phyloP scores from a whole-genome alignment of 192 early-diverging fungal genomes.

The Coemansia reversa region DNA sequence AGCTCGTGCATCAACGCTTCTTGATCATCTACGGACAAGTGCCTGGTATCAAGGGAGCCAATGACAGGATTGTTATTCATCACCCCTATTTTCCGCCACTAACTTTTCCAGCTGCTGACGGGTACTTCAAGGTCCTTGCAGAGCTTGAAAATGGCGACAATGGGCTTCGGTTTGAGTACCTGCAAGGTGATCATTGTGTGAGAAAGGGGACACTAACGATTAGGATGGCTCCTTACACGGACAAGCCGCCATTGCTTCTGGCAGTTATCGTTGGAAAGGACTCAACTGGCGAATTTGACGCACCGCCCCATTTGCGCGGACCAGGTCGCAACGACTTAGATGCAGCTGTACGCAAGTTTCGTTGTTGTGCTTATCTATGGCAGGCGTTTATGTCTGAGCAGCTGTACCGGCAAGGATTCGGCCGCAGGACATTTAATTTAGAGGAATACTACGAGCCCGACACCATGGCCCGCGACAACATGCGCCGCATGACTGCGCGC shows the following conservation, averaged over 20 bases:
- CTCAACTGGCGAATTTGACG: constrained; percentile 60
- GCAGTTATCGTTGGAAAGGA: constrained; percentile 60
- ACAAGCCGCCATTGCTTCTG: constrained; percentile 61
- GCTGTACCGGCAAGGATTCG: constrained; percentile 67
- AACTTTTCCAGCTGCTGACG: constrained; percentile 56
- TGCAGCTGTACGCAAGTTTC: constrained; percentile 56
- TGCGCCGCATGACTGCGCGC: constrained; percentile 55
- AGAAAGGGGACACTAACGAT: constrained; percentile 39
- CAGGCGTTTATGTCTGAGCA: constrained; percentile 72
- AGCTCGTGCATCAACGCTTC: constrained; percentile 54
- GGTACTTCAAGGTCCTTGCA: constrained; percentile 61
- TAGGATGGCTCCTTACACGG: constrained; percentile 52
- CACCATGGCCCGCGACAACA: constrained; percentile 54
- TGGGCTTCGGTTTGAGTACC: constrained; percentile 54
- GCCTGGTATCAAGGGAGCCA: constrained; percentile 20
- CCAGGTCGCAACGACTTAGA: constrained; percentile 51
- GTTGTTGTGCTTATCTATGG: constrained; percentile 69
- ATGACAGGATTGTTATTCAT: constrained; percentile 37
- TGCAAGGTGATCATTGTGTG: constrained; percentile 21
- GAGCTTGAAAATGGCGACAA: constrained; percentile 61
- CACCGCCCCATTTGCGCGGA: constrained; percentile 55
- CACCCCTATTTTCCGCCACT: constrained; percentile 57
- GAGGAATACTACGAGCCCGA: constrained; percentile 59
- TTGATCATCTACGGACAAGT: constrained; percentile 51
- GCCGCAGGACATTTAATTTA: constrained; percentile 65